Evolutionary conservation across 2,329 filamentous ascomycete species (phyloP).

Genomic region (Phialemonium atrogriseum): DNA sequence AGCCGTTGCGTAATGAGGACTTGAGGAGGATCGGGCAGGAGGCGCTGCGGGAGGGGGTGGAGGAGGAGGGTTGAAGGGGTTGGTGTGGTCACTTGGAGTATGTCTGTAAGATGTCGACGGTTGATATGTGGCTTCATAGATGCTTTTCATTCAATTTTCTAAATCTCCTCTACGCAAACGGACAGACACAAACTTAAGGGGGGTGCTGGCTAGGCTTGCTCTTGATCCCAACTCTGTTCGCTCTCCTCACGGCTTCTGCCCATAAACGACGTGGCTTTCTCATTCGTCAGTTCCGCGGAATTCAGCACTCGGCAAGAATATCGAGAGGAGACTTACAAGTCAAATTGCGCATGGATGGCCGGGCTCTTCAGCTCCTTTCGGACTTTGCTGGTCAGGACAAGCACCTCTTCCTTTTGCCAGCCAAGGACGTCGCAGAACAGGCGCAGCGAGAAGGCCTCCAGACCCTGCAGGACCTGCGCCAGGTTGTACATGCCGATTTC

Average conservation of each 20-base stretch:
- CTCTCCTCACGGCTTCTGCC: too few species aligned
- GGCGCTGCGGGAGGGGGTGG: too few species aligned
- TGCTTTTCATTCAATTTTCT: too few species aligned
- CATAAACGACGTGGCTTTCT: too few species aligned
- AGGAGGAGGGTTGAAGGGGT: neutral
- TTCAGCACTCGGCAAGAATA: neutral
- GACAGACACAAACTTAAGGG: too few species aligned
- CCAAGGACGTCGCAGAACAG: conserved; percentile 18
- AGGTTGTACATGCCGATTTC: conserved; percentile 15
- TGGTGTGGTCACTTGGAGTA: neutral
- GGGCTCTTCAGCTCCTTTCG: conserved; percentile 16
- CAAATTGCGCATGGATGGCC: conserved; percentile 14
- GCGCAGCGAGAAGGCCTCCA: conserved; percentile 17
- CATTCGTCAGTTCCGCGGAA: too few species aligned
- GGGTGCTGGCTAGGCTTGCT: too few species aligned
- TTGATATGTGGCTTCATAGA: neutral
- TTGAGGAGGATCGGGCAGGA: conserved; percentile 25
- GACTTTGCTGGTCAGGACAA: conserved; percentile 16
- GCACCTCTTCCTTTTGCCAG: conserved; percentile 16
- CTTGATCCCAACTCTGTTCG: too few species aligned
- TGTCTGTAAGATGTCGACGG: neutral
- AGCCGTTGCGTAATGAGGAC: conserved; percentile 34
- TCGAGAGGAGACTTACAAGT: conserved; percentile 11
- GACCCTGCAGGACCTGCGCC: conserved; percentile 12
- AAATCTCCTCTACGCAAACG: too few species aligned